Evolutionary conservation across 805 yeast species (phyloP), one percentile per base, ranked within the genome.

Genomic region (Clavispora carvajalis): DNA sequence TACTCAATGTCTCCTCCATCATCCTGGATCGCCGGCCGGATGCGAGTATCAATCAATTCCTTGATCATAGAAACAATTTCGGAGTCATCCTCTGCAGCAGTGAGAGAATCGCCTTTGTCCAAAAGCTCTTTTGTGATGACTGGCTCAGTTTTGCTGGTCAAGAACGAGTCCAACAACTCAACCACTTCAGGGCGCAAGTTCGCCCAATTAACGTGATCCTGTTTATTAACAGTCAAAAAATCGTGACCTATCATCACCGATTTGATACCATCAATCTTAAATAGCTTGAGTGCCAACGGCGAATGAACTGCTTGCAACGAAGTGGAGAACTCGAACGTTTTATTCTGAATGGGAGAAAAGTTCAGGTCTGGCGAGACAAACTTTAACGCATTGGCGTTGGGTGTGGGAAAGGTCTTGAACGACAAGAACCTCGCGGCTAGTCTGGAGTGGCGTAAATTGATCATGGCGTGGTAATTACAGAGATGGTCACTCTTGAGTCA

Each of bases 1-100:
- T 80, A 95, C 53, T 87, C 90, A 46, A 93, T 82, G 57, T 93
- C 98, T 24, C 99, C 99, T 47, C 99, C 99, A 56, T 93, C 99
- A 55, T 93, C 99, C 66, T 89, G 95, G 43, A 93, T 89, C 1
- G 98, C 96, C 1, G 99, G 99, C 57, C 96, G 81, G 38, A 93
- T 90, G 58, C 97, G 80, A 2, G 99, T 93, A 45, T 85, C 95
- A 41, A 95, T 82, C 41, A 93, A 73, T 58, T 93, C 98, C 53
- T 88, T 85, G 55, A 93, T 88, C 84, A 90, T 84, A 22, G 85
- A 80, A 33, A 88, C 84, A 2, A 88, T 77, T 63, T 91, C 98
- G 22, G 59, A 52, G 45, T 68, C 74, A 28, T 64, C 62, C 36
- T 83, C 95, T 9, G 59, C 60, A 5, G 74, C 77, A 31, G 68